These are phyloP conservation scores for Trifolium repens DNA, from an alignment of 306 rosid genomes.

Conservation along the genomic window DNA sequence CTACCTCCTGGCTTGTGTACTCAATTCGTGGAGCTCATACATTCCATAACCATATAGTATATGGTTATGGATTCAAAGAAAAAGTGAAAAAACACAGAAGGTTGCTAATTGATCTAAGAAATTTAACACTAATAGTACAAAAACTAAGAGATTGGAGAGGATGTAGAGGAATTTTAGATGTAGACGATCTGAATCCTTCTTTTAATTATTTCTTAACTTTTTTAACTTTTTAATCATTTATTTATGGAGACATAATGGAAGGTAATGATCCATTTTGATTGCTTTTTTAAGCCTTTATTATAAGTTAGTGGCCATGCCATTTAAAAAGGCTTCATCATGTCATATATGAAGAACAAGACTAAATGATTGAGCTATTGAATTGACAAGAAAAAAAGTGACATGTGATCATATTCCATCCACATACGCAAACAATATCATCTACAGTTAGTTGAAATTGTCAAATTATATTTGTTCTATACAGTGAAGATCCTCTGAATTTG, in stretches of 20 bases:
- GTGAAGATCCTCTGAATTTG: constrained; percentile 5
- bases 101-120: not conserved
- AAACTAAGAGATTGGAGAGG: not conserved
- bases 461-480: constrained; percentile 10
- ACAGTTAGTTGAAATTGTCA: not conserved
- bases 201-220: not conserved
- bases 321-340: constrained; percentile 18
- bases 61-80: no score
- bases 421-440: not conserved
- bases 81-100: not conserved
- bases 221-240: not conserved
- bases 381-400: not conserved
- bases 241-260: not conserved
- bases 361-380: not conserved
- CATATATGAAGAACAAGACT: not conserved
- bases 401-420: not conserved
- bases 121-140: not conserved
- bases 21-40: not conserved
- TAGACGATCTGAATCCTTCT: not conserved
- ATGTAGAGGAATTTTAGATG: not conserved
- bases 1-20: not conserved
- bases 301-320: constrained; percentile 10
- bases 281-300: not conserved
- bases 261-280: not conserved
- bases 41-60: no score